phyloP scores from a whole-genome alignment of 257 asterid genomes.

The Solanum arcanum region DNA sequence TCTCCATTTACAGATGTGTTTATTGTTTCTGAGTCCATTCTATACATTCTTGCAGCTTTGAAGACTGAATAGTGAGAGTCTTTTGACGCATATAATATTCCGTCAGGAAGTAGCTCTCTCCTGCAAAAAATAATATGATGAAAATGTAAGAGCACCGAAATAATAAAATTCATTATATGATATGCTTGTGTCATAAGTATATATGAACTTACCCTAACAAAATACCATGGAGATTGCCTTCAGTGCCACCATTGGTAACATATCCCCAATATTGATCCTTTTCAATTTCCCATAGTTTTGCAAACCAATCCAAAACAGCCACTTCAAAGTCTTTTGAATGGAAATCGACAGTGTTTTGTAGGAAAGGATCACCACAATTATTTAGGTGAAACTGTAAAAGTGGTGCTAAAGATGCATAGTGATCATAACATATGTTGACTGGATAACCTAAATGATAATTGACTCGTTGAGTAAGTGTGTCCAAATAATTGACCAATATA shows the following conservation, averaged over 20 bases:
- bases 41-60: slow-evolving; percentile 9
- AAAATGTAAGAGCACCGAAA: neutral
- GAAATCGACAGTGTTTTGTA: neutral
- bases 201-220: slow-evolving; percentile 7
- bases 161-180: neutral
- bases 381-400: neutral
- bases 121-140: neutral
- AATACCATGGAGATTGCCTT: slow-evolving; percentile 17
- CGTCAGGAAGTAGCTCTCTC: slow-evolving; percentile 5
- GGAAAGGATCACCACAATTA: slow-evolving; percentile 1
- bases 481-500: neutral
- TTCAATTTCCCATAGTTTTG: neutral
- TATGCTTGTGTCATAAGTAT: neutral
- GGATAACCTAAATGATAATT: neutral
- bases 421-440: neutral
- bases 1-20: neutral
- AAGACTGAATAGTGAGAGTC: neutral
- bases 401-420: neutral
- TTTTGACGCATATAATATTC: slow-evolving; percentile 2
- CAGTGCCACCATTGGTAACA: slow-evolving; percentile 15
- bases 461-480: neutral
- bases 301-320: slow-evolving; percentile 9
- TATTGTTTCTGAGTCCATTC: slow-evolving; percentile 1
- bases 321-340: slow-evolving; percentile 11
- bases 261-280: slow-evolving; percentile 10